Percentiles rank a stretch among this genome's conserved stretches.
These are phyloP conservation scores for Ampelomyces quisqualis DNA, from an alignment of 2,329 filamentous ascomycete species.

Conservation along the genomic window DNA sequence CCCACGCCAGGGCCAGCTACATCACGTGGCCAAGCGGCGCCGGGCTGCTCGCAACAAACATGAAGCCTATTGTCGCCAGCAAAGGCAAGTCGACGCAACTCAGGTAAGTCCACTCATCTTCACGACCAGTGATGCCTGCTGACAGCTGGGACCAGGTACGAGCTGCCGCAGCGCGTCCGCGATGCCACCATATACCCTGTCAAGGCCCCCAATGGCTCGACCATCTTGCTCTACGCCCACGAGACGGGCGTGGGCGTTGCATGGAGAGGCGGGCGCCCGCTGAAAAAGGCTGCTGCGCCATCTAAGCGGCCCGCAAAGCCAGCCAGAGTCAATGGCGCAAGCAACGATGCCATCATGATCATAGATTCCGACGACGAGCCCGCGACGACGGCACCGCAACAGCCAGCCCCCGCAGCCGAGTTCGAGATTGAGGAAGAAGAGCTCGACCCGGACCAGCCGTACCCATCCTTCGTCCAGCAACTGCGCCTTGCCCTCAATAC, in stretches of 20 bases:
- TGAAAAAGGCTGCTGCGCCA: conserved; percentile 40
- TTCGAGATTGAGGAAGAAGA: conserved; percentile 60
- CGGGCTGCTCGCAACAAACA: conserved; percentile 45
- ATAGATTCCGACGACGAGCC: conserved; percentile 58
- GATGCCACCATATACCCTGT: conserved; percentile 59
- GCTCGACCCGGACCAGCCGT: conserved; percentile 58
- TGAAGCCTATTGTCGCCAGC: conserved; percentile 68
- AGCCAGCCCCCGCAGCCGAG: conserved; percentile 37
- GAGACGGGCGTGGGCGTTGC: conserved; percentile 59
- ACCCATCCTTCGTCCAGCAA: conserved; percentile 55
- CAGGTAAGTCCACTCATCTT: conserved; percentile 21
- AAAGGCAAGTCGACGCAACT: conserved; percentile 39
- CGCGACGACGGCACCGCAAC: conserved; percentile 16
- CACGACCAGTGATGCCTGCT: neutral
- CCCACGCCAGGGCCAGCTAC: neutral
- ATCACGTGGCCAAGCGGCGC: too few species aligned
- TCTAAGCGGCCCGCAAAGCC: conserved; percentile 35
- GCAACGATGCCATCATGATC: conserved; percentile 54
- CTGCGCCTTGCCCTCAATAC: conserved; percentile 57
- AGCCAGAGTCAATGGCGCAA: conserved; percentile 46
- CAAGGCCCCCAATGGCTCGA: conserved; percentile 61
- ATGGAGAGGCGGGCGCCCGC: conserved; percentile 60
- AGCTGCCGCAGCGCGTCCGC: conserved; percentile 60
- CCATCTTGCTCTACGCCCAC: conserved; percentile 61
- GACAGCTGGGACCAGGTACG: conserved; percentile 51